Evolutionary conservation across 805 yeast species (phyloP).

Genomic region (Ogataea methanolica): DNA sequence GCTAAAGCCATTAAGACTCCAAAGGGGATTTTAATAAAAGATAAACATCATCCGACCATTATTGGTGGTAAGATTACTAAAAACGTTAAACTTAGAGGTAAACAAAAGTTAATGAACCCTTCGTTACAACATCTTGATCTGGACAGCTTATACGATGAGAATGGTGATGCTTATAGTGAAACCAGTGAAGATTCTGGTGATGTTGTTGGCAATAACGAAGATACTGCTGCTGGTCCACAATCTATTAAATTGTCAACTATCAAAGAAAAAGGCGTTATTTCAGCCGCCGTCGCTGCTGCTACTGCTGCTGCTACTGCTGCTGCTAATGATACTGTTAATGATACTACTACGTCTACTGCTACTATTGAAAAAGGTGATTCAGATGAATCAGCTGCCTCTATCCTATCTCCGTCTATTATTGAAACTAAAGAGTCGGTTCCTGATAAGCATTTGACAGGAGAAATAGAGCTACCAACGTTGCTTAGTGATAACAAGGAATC

Average conservation of each 20-base stretch:
- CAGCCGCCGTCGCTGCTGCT: too few species aligned
- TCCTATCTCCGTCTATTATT: too few species aligned
- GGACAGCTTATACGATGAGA: constrained; percentile 18
- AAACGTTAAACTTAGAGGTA: constrained; percentile 17
- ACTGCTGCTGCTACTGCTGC: too few species aligned
- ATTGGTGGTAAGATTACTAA: constrained; percentile 13
- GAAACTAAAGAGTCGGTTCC: too few species aligned
- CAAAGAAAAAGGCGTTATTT: not conserved
- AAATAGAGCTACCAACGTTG: too few species aligned
- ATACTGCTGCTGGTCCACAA: not conserved
- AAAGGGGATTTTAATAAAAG: constrained; percentile 13
- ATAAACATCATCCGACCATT: constrained; percentile 3
- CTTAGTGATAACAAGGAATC: too few species aligned
- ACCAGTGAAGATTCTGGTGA: constrained; percentile 6
- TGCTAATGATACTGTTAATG: too few species aligned
- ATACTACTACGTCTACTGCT: too few species aligned
- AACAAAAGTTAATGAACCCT: constrained; percentile 20
- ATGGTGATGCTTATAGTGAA: constrained; percentile 15
- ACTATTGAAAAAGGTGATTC: too few species aligned
- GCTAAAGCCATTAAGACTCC: constrained; percentile 5
- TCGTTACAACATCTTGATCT: constrained; percentile 22
- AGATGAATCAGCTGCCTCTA: too few species aligned
- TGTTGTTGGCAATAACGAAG: not conserved
- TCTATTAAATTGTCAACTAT: not conserved
- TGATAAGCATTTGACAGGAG: too few species aligned